Percentiles rank a stretch among this genome's conserved stretches.
These are phyloP conservation scores for Xylaria sp. DNA, from an alignment of 2,329 filamentous ascomycete genomes.

Conservation along the genomic window DNA sequence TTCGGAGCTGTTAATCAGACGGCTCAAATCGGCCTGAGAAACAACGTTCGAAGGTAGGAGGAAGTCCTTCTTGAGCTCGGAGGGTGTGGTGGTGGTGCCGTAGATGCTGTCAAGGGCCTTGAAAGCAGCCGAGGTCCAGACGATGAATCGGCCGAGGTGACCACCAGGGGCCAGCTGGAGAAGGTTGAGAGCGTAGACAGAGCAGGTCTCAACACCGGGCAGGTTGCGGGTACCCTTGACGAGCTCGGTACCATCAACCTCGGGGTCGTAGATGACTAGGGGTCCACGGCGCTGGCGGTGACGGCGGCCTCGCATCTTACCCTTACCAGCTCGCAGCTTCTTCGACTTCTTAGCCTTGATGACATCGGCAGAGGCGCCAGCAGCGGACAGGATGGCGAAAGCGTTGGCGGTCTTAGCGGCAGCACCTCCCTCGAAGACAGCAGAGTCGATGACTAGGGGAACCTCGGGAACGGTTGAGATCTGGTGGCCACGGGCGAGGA, in stretches of 20 bases:
- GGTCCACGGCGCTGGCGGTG: conserved; percentile 98
- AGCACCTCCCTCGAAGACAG: conserved; percentile 81
- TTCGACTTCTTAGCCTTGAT: conserved; percentile 96
- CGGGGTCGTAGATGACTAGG: conserved; percentile 96
- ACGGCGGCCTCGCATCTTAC: conserved; percentile 96
- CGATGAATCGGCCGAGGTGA: conserved; percentile 97
- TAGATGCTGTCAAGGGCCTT: conserved; percentile 97
- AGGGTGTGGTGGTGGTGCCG: conserved; percentile 88
- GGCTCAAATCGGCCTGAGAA: conserved; percentile 92
- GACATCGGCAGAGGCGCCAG: conserved; percentile 90
- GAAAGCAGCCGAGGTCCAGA: conserved; percentile 99
- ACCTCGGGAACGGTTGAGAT: conserved; percentile 93
- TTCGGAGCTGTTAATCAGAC: conserved; percentile 99
- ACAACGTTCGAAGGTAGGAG: conserved; percentile 92
- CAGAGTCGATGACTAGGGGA: conserved; percentile 93
- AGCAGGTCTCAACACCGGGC: conserved; percentile 94
- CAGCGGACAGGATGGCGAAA: conserved; percentile 84
- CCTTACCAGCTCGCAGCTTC: conserved; percentile 98
- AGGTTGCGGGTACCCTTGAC: conserved; percentile 98
- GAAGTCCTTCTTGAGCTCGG: conserved; percentile 98
- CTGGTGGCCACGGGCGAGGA: conserved; percentile 97
- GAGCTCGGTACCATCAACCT: conserved; percentile 94
- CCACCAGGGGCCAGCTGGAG: conserved; percentile 99
- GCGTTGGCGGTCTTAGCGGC: conserved; percentile 90
- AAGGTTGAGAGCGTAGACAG: conserved; percentile 95